Percentiles rank a stretch among this genome's conserved stretches.
Evolutionary conservation across 2,329 filamentous ascomycete species (phyloP).

Genomic region (Curvularia spicifera): DNA sequence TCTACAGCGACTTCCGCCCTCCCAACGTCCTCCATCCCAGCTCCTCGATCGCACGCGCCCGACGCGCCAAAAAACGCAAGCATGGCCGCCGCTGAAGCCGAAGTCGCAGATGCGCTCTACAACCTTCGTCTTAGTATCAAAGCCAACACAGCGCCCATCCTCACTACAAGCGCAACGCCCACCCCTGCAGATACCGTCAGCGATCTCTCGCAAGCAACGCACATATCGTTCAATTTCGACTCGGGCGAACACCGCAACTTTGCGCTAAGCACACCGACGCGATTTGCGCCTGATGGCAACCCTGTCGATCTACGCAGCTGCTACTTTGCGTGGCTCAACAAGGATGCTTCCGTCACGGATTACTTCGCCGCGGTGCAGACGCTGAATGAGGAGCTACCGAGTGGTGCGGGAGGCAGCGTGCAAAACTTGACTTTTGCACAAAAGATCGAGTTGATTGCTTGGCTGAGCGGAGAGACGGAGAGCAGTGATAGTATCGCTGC

Average conservation of each 20-base stretch:
- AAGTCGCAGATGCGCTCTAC: conserved; percentile 72
- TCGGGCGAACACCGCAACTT: conserved; percentile 65
- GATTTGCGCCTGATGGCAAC: conserved; percentile 74
- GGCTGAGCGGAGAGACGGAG: conserved; percentile 82
- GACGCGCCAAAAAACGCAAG: conserved; percentile 18
- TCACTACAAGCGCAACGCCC: conserved; percentile 73
- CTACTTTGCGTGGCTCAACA: conserved; percentile 95
- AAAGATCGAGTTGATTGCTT: conserved; percentile 87
- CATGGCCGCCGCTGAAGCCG: conserved; percentile 39
- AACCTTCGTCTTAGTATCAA: conserved; percentile 85
- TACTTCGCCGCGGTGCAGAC: conserved; percentile 85
- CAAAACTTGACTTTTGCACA: conserved; percentile 92
- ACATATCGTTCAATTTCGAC: conserved; percentile 71
- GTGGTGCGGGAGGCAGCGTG: conserved; percentile 69
- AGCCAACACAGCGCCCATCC: conserved; percentile 70
- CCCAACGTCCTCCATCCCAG: not conserved
- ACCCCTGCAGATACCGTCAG: conserved; percentile 65
- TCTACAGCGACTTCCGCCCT: not conserved
- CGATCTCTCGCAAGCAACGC: conserved; percentile 63
- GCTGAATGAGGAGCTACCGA: conserved; percentile 77
- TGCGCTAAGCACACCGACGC: conserved; percentile 75
- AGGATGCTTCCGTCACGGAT: conserved; percentile 85
- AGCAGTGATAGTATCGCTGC: conserved; percentile 92
- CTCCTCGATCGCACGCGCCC: conserved; percentile 12
- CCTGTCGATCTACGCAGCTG: conserved; percentile 89